Evolutionary conservation across 305 asterid genomes (phyloP).

Genomic region (Solanum hybrid): DNA sequence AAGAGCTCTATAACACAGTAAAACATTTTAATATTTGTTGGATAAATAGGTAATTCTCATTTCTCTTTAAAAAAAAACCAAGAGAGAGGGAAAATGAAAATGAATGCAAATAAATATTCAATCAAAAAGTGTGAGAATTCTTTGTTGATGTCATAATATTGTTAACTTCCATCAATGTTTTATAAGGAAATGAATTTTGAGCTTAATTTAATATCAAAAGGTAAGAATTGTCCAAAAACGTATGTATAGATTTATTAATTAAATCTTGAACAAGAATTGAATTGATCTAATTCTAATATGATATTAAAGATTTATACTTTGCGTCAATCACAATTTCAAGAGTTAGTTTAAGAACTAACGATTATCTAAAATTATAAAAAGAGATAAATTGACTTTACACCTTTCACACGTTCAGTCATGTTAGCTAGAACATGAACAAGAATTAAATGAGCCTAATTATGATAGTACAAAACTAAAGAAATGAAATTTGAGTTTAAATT

Average conservation of each 20-base stretch:
- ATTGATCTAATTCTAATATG: not conserved
- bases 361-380: not conserved
- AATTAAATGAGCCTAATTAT: not conserved
- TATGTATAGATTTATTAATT: not conserved
- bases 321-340: accelerated
- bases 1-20: not conserved
- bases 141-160: not conserved
- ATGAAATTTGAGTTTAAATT: not conserved
- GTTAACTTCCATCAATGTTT: not conserved
- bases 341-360: not conserved
- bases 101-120: not conserved
- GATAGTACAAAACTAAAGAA: not conserved
- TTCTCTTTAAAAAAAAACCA: not conserved
- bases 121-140: not conserved
- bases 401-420: not conserved
- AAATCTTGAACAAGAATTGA: not conserved
- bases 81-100: not conserved
- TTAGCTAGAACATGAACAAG: not conserved
- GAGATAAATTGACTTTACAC: not conserved
- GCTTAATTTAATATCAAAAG: not conserved
- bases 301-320: not conserved
- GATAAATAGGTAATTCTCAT: not conserved
- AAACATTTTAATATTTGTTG: not conserved
- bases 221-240: not conserved
- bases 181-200: not conserved